A percentile compares a stretch with the other conserved stretches of the same genome.
These are phyloP conservation scores for Pestalotiopsis sp. DNA, from an alignment of 2,329 filamentous ascomycete genomes.

Conservation along the genomic window DNA sequence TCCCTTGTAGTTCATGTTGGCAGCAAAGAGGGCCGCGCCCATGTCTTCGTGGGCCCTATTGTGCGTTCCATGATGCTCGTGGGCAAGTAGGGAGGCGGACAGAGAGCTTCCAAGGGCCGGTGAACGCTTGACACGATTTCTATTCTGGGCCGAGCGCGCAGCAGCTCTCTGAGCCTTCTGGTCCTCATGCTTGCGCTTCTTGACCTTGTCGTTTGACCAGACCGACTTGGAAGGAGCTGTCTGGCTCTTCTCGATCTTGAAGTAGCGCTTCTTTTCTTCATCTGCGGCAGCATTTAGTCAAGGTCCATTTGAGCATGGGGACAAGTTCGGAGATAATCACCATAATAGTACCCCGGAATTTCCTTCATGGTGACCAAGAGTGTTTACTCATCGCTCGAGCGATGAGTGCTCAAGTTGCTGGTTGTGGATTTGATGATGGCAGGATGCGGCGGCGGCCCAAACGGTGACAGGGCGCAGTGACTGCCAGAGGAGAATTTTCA, in stretches of 20 bases:
- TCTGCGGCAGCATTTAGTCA: slow-evolving; percentile 39
- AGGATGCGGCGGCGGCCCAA: no score
- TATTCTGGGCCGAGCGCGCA: slow-evolving; percentile 32
- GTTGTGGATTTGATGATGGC: no score
- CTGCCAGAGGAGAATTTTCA: no score
- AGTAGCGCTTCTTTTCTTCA: slow-evolving; percentile 64
- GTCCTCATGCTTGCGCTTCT: slow-evolving; percentile 53
- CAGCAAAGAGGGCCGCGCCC: slow-evolving; percentile 39
- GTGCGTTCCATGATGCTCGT: slow-evolving; percentile 33
- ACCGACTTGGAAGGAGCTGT: slow-evolving; percentile 51
- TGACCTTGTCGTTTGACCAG: slow-evolving; percentile 63
- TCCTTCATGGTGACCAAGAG: slow-evolving; percentile 21
- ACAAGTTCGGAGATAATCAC: slow-evolving; percentile 32
- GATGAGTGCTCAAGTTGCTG: no score
- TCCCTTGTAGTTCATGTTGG: slow-evolving; percentile 42
- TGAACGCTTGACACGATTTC: slow-evolving; percentile 41
- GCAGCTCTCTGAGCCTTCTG: slow-evolving; percentile 32
- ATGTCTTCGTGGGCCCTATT: slow-evolving; percentile 29
- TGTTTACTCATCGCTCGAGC: no score
- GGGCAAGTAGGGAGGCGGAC: slow-evolving; percentile 34
- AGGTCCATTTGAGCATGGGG: not conserved
- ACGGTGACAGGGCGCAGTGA: no score
- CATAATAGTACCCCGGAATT: slow-evolving; percentile 60
- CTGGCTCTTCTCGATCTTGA: slow-evolving; percentile 64
- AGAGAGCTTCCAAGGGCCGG: slow-evolving; percentile 30